Percentiles rank a stretch among this genome's conserved stretches.
Evolutionary conservation across 176 grass and related monocot genomes (phyloP).

Genomic region (Lolium perenne): DNA sequence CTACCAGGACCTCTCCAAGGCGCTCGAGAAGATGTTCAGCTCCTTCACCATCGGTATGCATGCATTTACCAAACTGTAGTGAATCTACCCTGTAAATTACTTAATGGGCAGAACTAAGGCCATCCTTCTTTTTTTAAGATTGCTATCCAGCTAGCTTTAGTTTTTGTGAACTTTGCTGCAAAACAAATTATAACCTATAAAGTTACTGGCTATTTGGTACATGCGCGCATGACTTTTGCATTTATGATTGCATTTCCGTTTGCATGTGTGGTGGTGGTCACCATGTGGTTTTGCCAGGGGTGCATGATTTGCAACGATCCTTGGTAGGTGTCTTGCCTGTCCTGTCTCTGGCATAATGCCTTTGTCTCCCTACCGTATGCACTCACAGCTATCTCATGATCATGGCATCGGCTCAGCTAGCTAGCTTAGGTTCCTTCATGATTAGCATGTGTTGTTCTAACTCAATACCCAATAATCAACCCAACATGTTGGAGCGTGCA

Average conservation of each 20-base stretch:
- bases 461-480: constrained; percentile 18
- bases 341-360: constrained; percentile 48
- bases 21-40: constrained; percentile 93
- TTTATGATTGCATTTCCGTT: constrained; percentile 43
- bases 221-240: constrained; percentile 36
- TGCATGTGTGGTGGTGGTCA: constrained; percentile 56
- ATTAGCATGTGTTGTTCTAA: constrained; percentile 51
- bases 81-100: not conserved
- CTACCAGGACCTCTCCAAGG: constrained; percentile 91
- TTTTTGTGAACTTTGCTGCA: not conserved
- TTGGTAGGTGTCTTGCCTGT: constrained; percentile 52
- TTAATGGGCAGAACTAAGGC: not conserved
- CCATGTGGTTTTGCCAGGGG: constrained; percentile 56
- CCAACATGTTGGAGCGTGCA: constrained; percentile 41
- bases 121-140: not conserved
- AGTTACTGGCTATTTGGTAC: constrained; percentile 16
- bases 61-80: not conserved
- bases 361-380: constrained; percentile 40
- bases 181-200: not conserved
- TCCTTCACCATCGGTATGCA: constrained; percentile 81
- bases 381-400: constrained; percentile 39
- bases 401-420: constrained; percentile 22
- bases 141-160: not conserved
- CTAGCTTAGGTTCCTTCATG: constrained; percentile 41
- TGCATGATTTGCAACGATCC: constrained; percentile 55